phyloP scores from a whole-genome alignment of 2,329 filamentous ascomycete species.

The Curvularia lunata region DNA sequence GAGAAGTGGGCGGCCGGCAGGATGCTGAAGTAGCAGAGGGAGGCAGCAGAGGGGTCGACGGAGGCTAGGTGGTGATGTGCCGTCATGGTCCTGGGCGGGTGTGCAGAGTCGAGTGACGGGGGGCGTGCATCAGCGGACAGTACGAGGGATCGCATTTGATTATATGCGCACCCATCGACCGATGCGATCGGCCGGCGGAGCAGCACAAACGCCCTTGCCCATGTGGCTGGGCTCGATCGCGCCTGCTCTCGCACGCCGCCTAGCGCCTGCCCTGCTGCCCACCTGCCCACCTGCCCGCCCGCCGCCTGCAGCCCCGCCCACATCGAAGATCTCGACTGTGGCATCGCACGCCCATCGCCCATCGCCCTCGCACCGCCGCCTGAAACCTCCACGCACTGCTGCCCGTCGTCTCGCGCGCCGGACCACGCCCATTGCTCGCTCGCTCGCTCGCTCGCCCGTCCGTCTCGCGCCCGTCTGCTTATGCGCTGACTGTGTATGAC shows the following conservation, averaged over 20 bases:
- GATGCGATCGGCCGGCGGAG: no score
- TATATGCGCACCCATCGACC: constrained; percentile 16
- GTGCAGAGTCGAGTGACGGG: constrained; percentile 11
- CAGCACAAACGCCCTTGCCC: no score
- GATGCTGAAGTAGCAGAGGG: constrained; percentile 46
- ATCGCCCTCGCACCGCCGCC: background rate
- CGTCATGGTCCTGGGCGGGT: constrained; percentile 18
- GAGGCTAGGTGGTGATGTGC: constrained; percentile 19
- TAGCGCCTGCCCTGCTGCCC: background rate
- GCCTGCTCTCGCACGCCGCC: constrained; percentile 4
- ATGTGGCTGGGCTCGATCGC: constrained; percentile 8
- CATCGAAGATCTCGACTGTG: background rate
- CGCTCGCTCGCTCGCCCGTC: no score
- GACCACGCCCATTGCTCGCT: no score
- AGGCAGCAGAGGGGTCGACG: constrained; percentile 8
- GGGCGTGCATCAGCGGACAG: constrained; percentile 16
- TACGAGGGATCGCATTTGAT: constrained; percentile 17
- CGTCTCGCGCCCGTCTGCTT: background rate
- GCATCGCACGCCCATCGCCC: background rate
- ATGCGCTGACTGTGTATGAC: constrained; percentile 1
- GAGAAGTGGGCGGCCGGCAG: constrained; percentile 41
- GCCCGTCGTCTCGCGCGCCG: no score
- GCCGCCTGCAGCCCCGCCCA: background rate
- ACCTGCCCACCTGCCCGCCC: background rate
- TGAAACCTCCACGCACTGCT: no score